These are phyloP conservation scores for Smittium culicis DNA, from an alignment of 371 early-diverging fungal genomes.

Conservation along the genomic window DNA sequence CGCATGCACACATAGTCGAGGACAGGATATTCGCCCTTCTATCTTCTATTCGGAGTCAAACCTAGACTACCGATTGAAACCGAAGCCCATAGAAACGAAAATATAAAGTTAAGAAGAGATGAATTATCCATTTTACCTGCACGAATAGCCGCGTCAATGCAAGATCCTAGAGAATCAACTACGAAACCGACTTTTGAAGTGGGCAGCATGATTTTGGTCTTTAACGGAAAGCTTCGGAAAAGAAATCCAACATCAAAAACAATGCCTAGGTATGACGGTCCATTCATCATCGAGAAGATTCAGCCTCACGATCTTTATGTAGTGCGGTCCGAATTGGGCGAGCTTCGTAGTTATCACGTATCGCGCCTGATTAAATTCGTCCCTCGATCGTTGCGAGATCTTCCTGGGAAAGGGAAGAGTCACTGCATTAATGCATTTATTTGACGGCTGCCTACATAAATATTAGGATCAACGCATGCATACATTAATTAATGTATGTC, in stretches of 20 bases:
- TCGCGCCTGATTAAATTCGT: background rate
- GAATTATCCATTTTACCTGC: background rate
- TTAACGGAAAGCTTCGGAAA: background rate
- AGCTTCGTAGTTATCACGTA: background rate
- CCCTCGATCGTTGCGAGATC: background rate
- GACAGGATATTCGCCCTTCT: background rate
- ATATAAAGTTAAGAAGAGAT: background rate
- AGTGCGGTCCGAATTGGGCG: background rate
- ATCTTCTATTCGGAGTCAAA: conserved; percentile 5
- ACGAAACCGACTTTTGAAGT: background rate
- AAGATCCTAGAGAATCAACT: background rate
- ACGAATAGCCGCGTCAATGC: background rate
- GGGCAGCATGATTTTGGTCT: background rate
- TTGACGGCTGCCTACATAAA: no score
- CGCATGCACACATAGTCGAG: background rate
- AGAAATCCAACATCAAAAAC: background rate
- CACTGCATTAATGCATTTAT: background rate
- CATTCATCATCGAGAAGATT: background rate
- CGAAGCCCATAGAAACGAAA: background rate
- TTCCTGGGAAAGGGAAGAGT: background rate
- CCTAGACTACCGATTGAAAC: background rate
- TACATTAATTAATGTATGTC: no score
- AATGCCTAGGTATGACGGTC: background rate
- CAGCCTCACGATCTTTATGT: background rate
- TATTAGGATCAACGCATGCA: no score